Evolutionary conservation across 2,329 filamentous ascomycete species (phyloP), one percentile per base, ranked within the genome.

Genomic region (Paraphoma sp.): DNA sequence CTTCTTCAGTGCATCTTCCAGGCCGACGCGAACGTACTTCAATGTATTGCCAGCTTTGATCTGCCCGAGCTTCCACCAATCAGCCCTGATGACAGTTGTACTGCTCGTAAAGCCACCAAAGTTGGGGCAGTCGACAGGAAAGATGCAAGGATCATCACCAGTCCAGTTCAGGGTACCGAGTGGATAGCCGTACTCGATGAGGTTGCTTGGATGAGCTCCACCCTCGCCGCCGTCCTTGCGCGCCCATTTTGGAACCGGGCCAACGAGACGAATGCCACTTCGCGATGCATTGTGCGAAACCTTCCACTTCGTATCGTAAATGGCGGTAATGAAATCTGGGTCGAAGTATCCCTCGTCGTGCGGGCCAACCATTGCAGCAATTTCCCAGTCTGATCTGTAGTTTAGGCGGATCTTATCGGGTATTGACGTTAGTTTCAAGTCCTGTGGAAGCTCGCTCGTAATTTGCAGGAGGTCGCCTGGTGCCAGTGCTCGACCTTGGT

Each of bases 11-110:
- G 85, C 84, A 59, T 83, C 80, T 17, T 82, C 76, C n/a, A 86
- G 72, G 4, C 83, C 81, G 1, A 85, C 80, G 1, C 79, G 76
- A 43, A 76, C 75, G 58, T 84, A 85, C 42, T 78, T 78, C 42
- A 88, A 59, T 2, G 77, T 82, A 63, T 87, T 83, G 4, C 86
- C 86, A 2, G 86, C 81, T 58, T 84, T 85, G 29, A 88, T 72
- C 66, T 89, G 86, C 0, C 86, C 86, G 10, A 89, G 65, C 63
- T 87, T 86, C 85, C 85, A 88, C 64, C 83, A 80, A 48, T 87
- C 85, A 1, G 81, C 85, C 55, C 81, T 82, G 30, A 86, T 79
- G 11, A 87, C 78, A 0, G 85, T 88, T 2, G 82, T 81, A 11
- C 79, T 82, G 31, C 81, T 84, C 0, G 86, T 78, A 56, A 88